Base-by-base conservation (phyloP, 768 basidiomycete species). In the Coprinopsis cinerea region DNA sequence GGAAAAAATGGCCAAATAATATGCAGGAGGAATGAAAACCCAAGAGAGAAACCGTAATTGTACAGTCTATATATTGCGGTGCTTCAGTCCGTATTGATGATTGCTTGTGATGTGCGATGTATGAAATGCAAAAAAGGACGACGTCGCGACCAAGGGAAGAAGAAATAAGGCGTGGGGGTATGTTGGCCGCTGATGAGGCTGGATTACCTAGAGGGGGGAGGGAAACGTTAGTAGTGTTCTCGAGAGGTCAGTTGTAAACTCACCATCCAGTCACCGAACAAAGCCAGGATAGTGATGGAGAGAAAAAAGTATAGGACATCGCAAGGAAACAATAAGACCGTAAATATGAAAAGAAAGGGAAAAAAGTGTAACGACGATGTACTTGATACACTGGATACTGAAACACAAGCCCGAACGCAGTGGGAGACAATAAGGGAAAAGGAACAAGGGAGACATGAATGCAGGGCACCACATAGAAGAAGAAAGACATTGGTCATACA, bases 51-150 rank as follows among this genome's bases (percentile, higher is more conserved):
- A 45, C 44, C 44, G 44, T 45, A 45, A 32, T 10, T 45, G 44
- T 45, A 45, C 44, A 45, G 5, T 45, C 44, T 45, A 45, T 45
- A 45, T 45, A 45, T 45, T 45, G 44, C 44, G 44, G 44, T 28
- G 36, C 36, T 45, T 27, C 27, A 45, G 44, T 45, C 44, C 44
- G 44, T 45, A 28, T 30, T 45, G 44, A 45, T 45, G 27, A 45
- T 45, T 45, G 44, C 44, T 45, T 45, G 9, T 11, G 24, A 26
- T 43, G 44, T 45, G 44, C 27, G 44, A 43, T 43, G 41, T 25
- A 43, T 5, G 41, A 43, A 32, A 40, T 40, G 37, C 37, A 40
- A 26, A 18, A 43, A 17, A 43, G 9, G 41, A 22, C 4, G 24
- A 6, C 36, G 36, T 34, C n/a, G 30, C 37, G 44, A n/a, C 4